These are phyloP conservation scores for Usnea hakonensis DNA, from an alignment of 495 filamentous ascomycete genomes.

Conservation along the genomic window DNA sequence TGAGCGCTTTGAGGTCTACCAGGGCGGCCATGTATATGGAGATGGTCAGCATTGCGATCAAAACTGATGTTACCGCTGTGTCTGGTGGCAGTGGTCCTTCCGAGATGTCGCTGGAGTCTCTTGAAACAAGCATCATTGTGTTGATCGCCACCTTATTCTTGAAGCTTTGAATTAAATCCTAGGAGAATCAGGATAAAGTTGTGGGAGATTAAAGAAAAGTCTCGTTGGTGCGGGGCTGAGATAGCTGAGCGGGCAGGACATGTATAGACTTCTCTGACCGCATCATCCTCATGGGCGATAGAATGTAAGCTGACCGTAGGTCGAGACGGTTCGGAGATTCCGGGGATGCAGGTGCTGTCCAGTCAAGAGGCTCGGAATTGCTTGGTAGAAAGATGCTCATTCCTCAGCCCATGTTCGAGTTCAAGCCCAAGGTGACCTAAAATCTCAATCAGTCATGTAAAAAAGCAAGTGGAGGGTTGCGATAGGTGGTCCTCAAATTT, in stretches of 20 bases:
- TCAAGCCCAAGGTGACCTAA: neutral
- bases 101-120: constrained; percentile 12
- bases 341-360: neutral
- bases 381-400: neutral
- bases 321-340: neutral
- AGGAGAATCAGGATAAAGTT: neutral
- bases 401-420: neutral
- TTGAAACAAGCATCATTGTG: constrained; percentile 9
- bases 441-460: neutral
- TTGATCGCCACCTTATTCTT: neutral
- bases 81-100: constrained; percentile 17
- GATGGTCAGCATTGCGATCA: constrained; percentile 23
- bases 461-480: neutral
- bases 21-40: constrained; percentile 32
- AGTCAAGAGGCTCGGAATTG: neutral
- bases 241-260: neutral
- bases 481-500: neutral
- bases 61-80: constrained; percentile 17
- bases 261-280: neutral
- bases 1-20: constrained; percentile 32
- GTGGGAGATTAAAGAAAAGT: neutral
- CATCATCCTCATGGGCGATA: neutral
- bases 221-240: neutral
- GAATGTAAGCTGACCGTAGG: neutral
- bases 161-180: neutral